Base-by-base conservation (phyloP, 2,329 filamentous ascomycete species). In the Chrysosporium queenslandicum region DNA sequence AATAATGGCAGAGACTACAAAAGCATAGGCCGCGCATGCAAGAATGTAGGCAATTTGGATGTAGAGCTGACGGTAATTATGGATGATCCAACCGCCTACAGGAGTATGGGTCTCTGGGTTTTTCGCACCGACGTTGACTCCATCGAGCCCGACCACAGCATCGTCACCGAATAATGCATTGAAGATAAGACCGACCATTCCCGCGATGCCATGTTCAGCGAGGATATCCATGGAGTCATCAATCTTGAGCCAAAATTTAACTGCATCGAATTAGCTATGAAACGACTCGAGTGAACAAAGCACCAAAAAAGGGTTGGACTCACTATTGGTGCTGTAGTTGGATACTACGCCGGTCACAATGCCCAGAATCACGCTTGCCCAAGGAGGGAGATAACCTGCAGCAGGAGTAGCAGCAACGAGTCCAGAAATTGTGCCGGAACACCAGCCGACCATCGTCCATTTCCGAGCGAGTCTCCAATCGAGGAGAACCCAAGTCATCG, bases 401-500 rank as follows among this genome's bases (percentile, higher is more conserved):
- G 84, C 85, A 4, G 87, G 86, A 7, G 88, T 92, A 51, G 92
- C 92, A 59, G 87, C 87, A 32, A 95, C 89, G 20, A 95, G 81
- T 49, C 87, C 87, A 25, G 86, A 85, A 65, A 96, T 90, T 59
- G 82, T 83, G 56, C 90, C 90, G 36, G 87, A 92, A 76, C 88
- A 92, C 85, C 90, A 90, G 42, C 88, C 89, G 61, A 95, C 86
- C 71, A 91, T 88, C 58, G 81, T 95, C 89, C 90, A 95, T 76
- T 96, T 96, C 71, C 83, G 83, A 55, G 89, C 89, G 54, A 97
- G 81, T 56, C 92, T 85, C 80, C 84, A 97, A 79, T 98, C 92
- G 63, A 97, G 87, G 45, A 97, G 72, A 63, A 90, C 89, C 92
- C 92, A 98, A 50, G 89, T 86, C 70, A 92, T 87, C 58, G 88